Evolutionary conservation across 2,329 filamentous ascomycete species (phyloP), one percentile per base, ranked within the genome.

Genomic region (Fusarium nygamai): DNA sequence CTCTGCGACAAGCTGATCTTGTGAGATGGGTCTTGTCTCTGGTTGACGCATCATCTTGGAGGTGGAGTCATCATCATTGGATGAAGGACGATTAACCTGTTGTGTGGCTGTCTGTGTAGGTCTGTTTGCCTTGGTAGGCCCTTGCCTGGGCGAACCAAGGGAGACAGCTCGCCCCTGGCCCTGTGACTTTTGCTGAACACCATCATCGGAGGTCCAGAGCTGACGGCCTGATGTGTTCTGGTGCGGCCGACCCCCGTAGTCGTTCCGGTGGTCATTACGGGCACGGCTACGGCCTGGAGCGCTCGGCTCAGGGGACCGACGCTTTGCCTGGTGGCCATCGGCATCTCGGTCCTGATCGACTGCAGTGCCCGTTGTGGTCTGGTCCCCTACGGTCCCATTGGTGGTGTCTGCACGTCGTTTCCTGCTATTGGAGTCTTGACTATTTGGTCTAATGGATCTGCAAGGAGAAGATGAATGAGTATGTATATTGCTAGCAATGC

Each of bases 1-100:
- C 77, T 98, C 94, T 1, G 91, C 90, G 1, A 94, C 90, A 0
- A 98, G 86, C 75, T 97, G 93, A 2, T 95, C 92, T 69, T 94
- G 92, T 0, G 91, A 92, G 13, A 96, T 95, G 0, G 72, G 47
- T 12, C 57, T 51, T 1, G 71, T 75, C 47, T 76, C 72, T 4
- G 74, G 74, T 7, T 76, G 69, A 1, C 61, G 67, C 41, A 76
- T 66, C 72, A 76, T 76, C 10, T 46, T 67, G 14, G 64, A 44
- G 24, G 36, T 36, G 14, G 51, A 43, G 12, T 75, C 72, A 19
- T 75, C 68, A 9, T 69, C 68, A 47, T 27, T 53, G 19, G 36
- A 17, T 19, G 61, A 11, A 34, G 65, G 51, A 13, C 44, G 58
- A 9, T 31, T 47, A 20, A 34, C n/a, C 29, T 61, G 64, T n/a